Evolutionary conservation across 257 asterid species (phyloP), one percentile per base, ranked within the genome.

Genomic region (Solanum neorickii): DNA sequence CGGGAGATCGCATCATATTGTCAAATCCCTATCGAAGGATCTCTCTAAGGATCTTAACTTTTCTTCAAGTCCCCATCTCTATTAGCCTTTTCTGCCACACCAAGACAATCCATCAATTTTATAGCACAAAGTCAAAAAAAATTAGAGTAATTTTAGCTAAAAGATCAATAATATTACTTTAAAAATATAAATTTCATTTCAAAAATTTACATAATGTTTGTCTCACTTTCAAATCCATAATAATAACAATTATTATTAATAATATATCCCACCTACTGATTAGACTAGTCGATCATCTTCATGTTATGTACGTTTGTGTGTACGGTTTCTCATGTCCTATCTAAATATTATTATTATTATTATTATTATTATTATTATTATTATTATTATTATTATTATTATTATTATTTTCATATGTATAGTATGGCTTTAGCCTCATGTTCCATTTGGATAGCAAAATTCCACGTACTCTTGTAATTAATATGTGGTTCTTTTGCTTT

Each of bases 11-110:
- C 39, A 62, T 31, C 41, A 84, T 68, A 25, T 68, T 89, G 96
- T 92, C 93, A 89, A 88, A 92, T 93, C 93, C 89, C 93, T 92
- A 86, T 92, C 95, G 23, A 93, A 90, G 94, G 92, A 93, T 93
- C 93, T 92, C 90, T 87, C 46, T 87, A 88, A 89, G 91, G 93
- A 93, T 93, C 93, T 92, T 90, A 91, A 88, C 92, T 91, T 85
- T 90, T 89, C 93, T 88, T 93, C 92, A 88, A 92, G 95, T 93
- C 96, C 85, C 90, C 87, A 41, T 92, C 95, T 86, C 70, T 29
- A 87, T 89, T 86, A 7, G 88, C 91, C 93, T 92, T 92, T 92
- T 91, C 87, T 59, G 91, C 93, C 95, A 91, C 92, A 88, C 90
- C 89, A 91, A 87, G 93, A 91, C 96, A 92, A 89, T 85, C 85